Base-by-base conservation (phyloP, 192 early-diverging fungal genomes). In the Linnemannia exigua region DNA sequence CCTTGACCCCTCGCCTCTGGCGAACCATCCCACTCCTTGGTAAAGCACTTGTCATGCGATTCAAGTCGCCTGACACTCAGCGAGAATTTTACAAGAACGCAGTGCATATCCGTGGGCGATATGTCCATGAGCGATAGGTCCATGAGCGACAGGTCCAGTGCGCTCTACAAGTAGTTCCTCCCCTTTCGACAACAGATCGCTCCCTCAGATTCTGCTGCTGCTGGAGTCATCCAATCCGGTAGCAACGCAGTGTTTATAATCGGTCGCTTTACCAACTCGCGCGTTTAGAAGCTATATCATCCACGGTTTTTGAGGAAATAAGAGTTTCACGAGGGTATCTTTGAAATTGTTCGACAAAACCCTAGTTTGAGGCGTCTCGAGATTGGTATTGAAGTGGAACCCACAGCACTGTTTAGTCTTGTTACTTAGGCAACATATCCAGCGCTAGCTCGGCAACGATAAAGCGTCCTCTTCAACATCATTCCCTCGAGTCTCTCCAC, bases 321-420 rank as follows among this genome's bases (percentile, higher is more conserved):
- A 2, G 46, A 15, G 44, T 6, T 31, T 15, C 14, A 48, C 28
- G 22, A 33, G 11, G 0, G 38, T 3, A 19, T 72, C 44, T 2
- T 50, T 9, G 70, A 41, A 7, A 41, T 72, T 28, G 70, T 35
- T 48, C 70, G 31, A 17, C 70, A 72, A 28, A 72, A 72, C 31
- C 70, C 70, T 9, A 11, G 11, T 25, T 46, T 72, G n/a, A 51
- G 16, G 70, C 47, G 50, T 2, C 70, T 72, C 46, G 6, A 35
- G 70, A 33, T 72, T 28, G 15, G 33, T 48, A 8, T 48, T 16
- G 7, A 33, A 50, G 31, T 72, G 70, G 47, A 72, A 19, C 47
- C 46, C 11, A 48, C 2, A 3, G 28, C 25, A 12, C 11, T 50
- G 28, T 17, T 72, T 9, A 50, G 1, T 15, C n/a, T 72, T 22